Percentiles rank a stretch among this genome's conserved stretches.
These are phyloP conservation scores for Suillus subluteus DNA, from an alignment of 768 basidiomycete species.

Conservation along the genomic window DNA sequence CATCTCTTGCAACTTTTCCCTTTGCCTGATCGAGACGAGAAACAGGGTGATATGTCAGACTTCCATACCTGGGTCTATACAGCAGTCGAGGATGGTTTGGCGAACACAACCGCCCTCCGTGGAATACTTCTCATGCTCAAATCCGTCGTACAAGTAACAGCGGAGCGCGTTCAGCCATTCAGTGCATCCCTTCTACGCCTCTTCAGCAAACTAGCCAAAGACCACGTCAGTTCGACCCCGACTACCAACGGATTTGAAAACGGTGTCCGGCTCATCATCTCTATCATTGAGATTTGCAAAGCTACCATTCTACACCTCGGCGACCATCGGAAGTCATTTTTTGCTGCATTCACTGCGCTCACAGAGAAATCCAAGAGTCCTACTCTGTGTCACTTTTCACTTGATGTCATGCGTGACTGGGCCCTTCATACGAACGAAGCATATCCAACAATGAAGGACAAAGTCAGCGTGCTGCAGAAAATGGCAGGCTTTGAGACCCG, in stretches of 20 bases:
- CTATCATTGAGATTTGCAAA: conserved; percentile 88
- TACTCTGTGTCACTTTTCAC: conserved; percentile 78
- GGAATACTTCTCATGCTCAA: conserved; percentile 88
- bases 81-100: conserved; percentile 79
- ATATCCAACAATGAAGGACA: conserved; percentile 94
- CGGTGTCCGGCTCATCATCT: conserved; percentile 65
- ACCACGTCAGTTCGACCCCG: conserved; percentile 69
- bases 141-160: conserved; percentile 77
- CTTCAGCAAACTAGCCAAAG: conserved; percentile 83
- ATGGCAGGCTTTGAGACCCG: conserved; percentile 85
- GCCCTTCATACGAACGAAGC: conserved; percentile 83
- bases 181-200: conserved; percentile 77
- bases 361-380: conserved; percentile 89
- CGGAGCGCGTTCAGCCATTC: conserved; percentile 86
- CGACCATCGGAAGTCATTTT: conserved; percentile 83
- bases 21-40: conserved; percentile 78
- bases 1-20: conserved; percentile 78
- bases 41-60: conserved; percentile 66
- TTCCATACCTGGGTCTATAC: conserved; percentile 79
- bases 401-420: conserved; percentile 89
- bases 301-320: conserved; percentile 78
- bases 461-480: conserved; percentile 84
- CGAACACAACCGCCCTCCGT: conserved; percentile 68
- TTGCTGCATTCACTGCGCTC: conserved; percentile 76
- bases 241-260: conserved; percentile 55